A percentile compares a stretch with the other conserved stretches of the same genome.
phyloP scores from a whole-genome alignment of 2,329 filamentous ascomycete species.

The Ophiostoma pallidulum region DNA sequence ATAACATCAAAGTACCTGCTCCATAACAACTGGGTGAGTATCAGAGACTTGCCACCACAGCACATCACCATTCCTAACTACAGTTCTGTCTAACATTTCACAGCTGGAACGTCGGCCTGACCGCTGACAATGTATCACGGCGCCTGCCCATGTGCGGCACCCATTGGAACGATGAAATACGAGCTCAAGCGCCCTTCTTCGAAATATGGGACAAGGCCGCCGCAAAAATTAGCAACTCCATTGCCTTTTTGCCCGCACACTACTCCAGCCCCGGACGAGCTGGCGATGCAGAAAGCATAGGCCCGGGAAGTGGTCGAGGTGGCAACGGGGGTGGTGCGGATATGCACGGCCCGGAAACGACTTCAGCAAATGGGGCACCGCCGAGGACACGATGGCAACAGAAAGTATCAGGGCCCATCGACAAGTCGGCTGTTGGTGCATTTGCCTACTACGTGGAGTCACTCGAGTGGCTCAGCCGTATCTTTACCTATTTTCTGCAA shows the following conservation, averaged over 20 bases:
- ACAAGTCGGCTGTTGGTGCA: neutral
- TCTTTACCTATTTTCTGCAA: neutral
- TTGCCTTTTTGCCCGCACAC: neutral
- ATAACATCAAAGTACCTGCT: neutral
- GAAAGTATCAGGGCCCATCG: neutral
- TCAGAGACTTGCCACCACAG: neutral
- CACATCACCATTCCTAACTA: neutral
- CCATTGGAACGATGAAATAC: neutral
- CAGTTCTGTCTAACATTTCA: neutral
- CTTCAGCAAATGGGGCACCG: too few species aligned
- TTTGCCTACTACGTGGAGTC: conserved; percentile 1
- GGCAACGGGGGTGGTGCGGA: too few species aligned
- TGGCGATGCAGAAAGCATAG: neutral
- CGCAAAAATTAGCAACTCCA: neutral
- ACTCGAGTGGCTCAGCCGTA: neutral
- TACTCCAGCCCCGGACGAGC: neutral
- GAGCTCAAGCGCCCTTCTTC: neutral
- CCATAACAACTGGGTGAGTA: neutral
- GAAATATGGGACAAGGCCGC: conserved; percentile 1
- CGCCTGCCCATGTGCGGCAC: neutral
- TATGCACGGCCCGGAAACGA: too few species aligned
- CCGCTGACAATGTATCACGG: neutral
- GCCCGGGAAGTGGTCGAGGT: neutral
- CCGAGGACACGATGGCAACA: neutral
- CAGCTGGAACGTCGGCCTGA: neutral